These are phyloP conservation scores for Rhodotorula toruloides DNA, from an alignment of 768 basidiomycete genomes.

Conservation along the genomic window DNA sequence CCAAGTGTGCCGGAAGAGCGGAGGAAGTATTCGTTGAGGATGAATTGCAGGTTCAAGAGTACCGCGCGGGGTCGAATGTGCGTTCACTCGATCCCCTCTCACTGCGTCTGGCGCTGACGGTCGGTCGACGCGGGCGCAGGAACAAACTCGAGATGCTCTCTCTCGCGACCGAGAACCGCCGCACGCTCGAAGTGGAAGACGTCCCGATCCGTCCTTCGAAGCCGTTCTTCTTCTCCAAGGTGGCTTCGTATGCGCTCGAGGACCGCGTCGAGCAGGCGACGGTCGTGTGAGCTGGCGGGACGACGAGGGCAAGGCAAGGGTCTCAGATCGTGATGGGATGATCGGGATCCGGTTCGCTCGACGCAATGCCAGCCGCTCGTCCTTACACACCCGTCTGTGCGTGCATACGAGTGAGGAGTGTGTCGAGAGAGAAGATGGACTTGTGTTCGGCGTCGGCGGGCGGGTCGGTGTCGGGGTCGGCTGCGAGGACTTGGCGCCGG, in stretches of 20 bases:
- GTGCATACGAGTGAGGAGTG: too few species aligned
- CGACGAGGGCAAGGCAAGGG: too few species aligned
- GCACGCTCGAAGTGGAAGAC: conserved; percentile 34
- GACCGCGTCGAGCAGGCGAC: not conserved
- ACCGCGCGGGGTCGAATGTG: conserved; percentile 39
- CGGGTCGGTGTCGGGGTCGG: too few species aligned
- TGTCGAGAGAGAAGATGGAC: too few species aligned
- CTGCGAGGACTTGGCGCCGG: not conserved
- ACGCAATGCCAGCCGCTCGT: too few species aligned
- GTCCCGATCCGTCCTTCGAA: conserved; percentile 36
- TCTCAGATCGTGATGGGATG: too few species aligned
- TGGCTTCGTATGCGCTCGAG: conserved; percentile 38
- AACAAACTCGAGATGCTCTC: conserved; percentile 42
- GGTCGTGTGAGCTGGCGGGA: too few species aligned
- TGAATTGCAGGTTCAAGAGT: conserved; percentile 31
- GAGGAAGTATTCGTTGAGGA: conserved; percentile 39
- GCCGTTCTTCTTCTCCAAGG: conserved; percentile 41
- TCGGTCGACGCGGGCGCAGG: conserved; percentile 13
- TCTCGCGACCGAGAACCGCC: conserved; percentile 32
- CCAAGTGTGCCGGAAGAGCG: conserved; percentile 7
- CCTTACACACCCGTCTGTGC: too few species aligned
- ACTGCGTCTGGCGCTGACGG: not conserved
- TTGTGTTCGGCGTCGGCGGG: too few species aligned
- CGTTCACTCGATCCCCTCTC: not conserved
- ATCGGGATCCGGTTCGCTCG: too few species aligned